Evolutionary conservation across 108 stramenopile species (phyloP), one percentile per base, ranked within the genome.

Genomic region (Aureococcus anophagefferens): DNA sequence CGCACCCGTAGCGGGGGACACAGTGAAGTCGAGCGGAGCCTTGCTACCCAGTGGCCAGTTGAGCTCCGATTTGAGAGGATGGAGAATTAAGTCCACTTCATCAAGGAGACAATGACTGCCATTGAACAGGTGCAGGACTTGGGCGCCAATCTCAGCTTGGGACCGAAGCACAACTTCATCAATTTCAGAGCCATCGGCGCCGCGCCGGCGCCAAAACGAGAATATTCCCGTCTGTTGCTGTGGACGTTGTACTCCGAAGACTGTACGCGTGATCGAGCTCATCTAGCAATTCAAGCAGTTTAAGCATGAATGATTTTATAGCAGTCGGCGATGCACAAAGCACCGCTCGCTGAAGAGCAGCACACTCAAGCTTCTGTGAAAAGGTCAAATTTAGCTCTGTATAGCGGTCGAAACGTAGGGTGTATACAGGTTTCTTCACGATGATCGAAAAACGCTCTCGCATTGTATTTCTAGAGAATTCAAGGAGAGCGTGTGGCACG

Each of bases 21-120:
- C 7, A 4, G 95, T 94, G 73, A 93, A 96, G 84, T 99, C 98
- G 64, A 99, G 94, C 0, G 96, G 95, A 34, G 91, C 83, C 76
- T 98, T 98, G 32, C 85, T 70, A 11, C 98, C 98, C 36, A 97
- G 90, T 13, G 97, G 98, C 95, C 97, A 99, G 82, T 99, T 99
- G 69, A 99, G 84, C 81, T 99, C 98, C 72, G 92, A 93, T 81
- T 96, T 96, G 63, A 99, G 83, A 5, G 98, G 98, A 71, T 99
- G 97, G 63, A 99, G 79, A 34, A 98, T 76, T 17, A 97, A 77
- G 75, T 99, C 98, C 33, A 99, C 98, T 79, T 99, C 98, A 73
- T 99, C 98, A 34, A 99, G 84, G 15, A 98, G 80, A 17, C 97
- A 83, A 14, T 92, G 90, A 13, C 95, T 93, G 14, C 73, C 76